A percentile compares a stretch with the other conserved stretches of the same genome.
Evolutionary conservation across 768 basidiomycete genomes (phyloP).

Genomic region (Tremella fuciformis): DNA sequence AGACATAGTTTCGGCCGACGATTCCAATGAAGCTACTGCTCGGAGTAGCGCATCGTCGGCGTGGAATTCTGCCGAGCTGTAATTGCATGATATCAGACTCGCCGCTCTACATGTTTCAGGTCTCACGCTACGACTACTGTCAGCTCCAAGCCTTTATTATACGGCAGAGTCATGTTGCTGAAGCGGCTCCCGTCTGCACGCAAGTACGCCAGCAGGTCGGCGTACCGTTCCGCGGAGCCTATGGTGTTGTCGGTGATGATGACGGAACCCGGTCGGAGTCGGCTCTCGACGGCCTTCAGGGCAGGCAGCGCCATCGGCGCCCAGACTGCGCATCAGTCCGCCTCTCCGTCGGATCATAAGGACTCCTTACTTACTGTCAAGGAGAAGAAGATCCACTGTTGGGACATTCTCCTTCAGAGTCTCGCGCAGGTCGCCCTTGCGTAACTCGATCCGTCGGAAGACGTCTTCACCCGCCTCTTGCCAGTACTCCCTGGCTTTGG

Average conservation of each 20-base stretch:
- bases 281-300: constrained; percentile 21
- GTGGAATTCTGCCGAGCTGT: too few relatives aligned
- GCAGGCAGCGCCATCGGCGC: constrained; percentile 29
- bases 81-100: too few relatives aligned
- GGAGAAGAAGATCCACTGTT: constrained; percentile 20
- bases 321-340: too few relatives aligned
- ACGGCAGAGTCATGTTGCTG: constrained; percentile 20
- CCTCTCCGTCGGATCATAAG: too few relatives aligned
- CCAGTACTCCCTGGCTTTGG: constrained; percentile 19
- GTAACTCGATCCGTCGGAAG: constrained; percentile 13
- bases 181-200: constrained; percentile 17
- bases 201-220: constrained; percentile 25
- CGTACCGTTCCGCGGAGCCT: constrained; percentile 19
- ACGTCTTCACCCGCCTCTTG: constrained; percentile 14
- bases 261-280: constrained; percentile 19
- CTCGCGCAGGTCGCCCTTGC: constrained; percentile 27
- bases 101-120: too few relatives aligned
- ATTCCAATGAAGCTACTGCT: too few relatives aligned
- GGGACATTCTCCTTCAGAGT: constrained; percentile 23
- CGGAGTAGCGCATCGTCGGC: too few relatives aligned
- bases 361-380: constrained; percentile 27
- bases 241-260: constrained; percentile 29
- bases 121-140: too few relatives aligned
- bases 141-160: constrained; percentile 22
- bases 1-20: too few relatives aligned